A percentile compares a stretch with the other conserved stretches of the same genome.
phyloP scores from a whole-genome alignment of 106 monocot genomes.

The Cymbidium sinense region DNA sequence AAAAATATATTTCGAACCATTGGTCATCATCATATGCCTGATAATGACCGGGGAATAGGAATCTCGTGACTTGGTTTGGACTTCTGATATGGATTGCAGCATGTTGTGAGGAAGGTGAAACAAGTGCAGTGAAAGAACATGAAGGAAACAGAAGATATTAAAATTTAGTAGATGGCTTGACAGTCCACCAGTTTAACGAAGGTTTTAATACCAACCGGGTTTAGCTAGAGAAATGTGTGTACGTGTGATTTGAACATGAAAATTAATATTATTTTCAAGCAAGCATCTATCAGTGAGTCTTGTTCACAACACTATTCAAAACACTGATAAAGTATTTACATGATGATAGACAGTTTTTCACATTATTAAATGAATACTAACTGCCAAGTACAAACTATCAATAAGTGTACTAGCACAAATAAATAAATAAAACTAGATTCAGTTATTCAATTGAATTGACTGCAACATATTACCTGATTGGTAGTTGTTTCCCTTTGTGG shows the following conservation, averaged over 20 bases:
- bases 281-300: background rate
- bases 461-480: slow-evolving; percentile 33
- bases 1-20: too few relatives aligned
- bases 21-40: too few relatives aligned
- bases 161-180: background rate
- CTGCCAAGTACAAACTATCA: background rate
- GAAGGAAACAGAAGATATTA: background rate
- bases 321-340: background rate
- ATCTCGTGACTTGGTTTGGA: too few relatives aligned
- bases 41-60: too few relatives aligned
- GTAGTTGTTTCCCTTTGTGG: slow-evolving; percentile 49
- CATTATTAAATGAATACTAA: background rate
- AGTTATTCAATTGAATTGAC: background rate
- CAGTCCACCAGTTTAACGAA: too few relatives aligned
- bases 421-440: background rate
- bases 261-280: background rate
- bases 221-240: too few relatives aligned
- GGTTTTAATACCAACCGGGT: too few relatives aligned
- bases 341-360: background rate
- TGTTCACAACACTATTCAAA: background rate
- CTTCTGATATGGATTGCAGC: too few relatives aligned
- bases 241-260: background rate
- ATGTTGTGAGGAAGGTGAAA: background rate
- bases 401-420: background rate
- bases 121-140: background rate